These are phyloP conservation scores for Trypethelium eluteriae DNA, from an alignment of 495 filamentous ascomycete genomes.

Conservation along the genomic window DNA sequence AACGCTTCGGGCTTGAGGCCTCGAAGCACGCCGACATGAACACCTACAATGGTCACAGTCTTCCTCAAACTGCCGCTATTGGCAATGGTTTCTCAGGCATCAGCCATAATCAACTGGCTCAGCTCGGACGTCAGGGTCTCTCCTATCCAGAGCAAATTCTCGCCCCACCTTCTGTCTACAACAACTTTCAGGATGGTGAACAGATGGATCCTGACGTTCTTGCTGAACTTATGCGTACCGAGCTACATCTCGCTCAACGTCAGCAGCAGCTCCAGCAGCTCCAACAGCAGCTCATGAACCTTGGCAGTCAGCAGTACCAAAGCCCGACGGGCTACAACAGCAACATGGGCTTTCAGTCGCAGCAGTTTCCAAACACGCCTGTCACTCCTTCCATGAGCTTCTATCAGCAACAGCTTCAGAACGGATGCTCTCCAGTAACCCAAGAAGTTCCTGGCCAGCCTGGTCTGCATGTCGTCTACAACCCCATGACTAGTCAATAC, in stretches of 20 bases:
- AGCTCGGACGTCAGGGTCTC: slow-evolving; percentile 53
- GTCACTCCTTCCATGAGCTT: slow-evolving; percentile 45
- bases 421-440: slow-evolving; percentile 63
- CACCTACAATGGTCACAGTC: slow-evolving; percentile 36
- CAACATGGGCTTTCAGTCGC: slow-evolving; percentile 33
- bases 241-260: slow-evolving; percentile 77
- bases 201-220: slow-evolving; percentile 76
- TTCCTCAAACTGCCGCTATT: slow-evolving; percentile 54
- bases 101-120: slow-evolving; percentile 36
- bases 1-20: slow-evolving; percentile 39
- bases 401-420: slow-evolving; percentile 64
- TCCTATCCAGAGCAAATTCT: slow-evolving; percentile 74
- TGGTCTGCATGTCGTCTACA: slow-evolving; percentile 72
- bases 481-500: slow-evolving; percentile 73
- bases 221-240: slow-evolving; percentile 75
- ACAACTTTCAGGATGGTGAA: slow-evolving; percentile 51
- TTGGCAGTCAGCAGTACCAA: slow-evolving; percentile 66
- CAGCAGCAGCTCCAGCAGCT: slow-evolving; percentile 73
- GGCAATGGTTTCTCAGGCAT: slow-evolving; percentile 48
- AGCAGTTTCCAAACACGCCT: slow-evolving; percentile 36
- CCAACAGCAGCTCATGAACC: slow-evolving; percentile 37
- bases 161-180: slow-evolving; percentile 69
- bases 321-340: slow-evolving; percentile 51
- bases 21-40: slow-evolving; percentile 39
- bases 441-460: slow-evolving; percentile 62